These are phyloP conservation scores for Teunomyces kruisii DNA, from an alignment of 805 yeast species.

Conservation along the genomic window DNA sequence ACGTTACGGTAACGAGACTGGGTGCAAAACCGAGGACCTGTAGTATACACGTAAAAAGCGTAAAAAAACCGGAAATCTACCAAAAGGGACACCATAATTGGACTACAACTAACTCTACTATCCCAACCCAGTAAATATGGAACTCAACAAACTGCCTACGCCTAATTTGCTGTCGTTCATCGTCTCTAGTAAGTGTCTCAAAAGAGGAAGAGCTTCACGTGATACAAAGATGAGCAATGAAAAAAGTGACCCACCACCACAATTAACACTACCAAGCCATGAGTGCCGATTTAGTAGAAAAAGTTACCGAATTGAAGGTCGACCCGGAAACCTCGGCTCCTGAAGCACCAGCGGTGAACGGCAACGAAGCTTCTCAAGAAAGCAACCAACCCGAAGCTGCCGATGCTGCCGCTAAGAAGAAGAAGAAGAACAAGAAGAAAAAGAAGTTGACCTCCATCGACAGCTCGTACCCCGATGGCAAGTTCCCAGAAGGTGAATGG, in stretches of 20 bases:
- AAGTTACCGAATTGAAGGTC: constrained; percentile 7
- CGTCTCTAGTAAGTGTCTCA: too few relatives aligned
- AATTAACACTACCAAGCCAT: constrained; percentile 1
- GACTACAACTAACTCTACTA: too few relatives aligned
- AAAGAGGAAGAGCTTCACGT: too few relatives aligned
- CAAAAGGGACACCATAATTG: too few relatives aligned
- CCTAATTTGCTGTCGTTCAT: too few relatives aligned
- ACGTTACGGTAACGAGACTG: too few relatives aligned
- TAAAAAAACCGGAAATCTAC: too few relatives aligned
- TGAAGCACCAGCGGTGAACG: constrained; percentile 10
- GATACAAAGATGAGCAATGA: neutral
- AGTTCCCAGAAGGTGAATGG: constrained; percentile 88
- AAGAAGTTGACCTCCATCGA: constrained; percentile 63
- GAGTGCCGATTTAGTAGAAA: constrained; percentile 8
- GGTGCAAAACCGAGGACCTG: too few relatives aligned
- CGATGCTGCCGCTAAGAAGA: constrained; percentile 44
- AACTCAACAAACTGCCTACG: too few relatives aligned
- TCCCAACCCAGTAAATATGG: too few relatives aligned
- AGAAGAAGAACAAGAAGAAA: constrained; percentile 39
- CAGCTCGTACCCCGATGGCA: constrained; percentile 64
- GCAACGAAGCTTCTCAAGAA: constrained; percentile 9
- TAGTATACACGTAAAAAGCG: too few relatives aligned
- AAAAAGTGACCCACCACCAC: neutral
- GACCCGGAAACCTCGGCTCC: constrained; percentile 11
- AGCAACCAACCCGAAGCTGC: constrained; percentile 10